Evolutionary conservation across 129 eudicot species (phyloP), one percentile per base, ranked within the genome.

Genomic region (Heracleum sosnowskyi): DNA sequence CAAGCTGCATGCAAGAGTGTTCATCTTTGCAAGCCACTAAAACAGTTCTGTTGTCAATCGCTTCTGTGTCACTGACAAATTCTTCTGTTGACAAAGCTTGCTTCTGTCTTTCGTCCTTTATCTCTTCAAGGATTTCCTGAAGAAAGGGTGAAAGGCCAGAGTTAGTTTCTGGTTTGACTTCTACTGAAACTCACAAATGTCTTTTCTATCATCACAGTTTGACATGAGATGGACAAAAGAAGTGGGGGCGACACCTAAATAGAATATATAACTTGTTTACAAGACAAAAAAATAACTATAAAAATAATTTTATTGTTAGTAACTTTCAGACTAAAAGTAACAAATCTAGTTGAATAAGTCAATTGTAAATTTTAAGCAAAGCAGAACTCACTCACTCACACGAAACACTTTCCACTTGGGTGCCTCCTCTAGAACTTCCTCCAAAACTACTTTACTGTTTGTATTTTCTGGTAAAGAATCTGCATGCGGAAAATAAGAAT

Each of bases 361-460:
- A 13, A 69, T 34, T 18, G 28, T 33, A 62, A 36, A 69, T 34
- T 24, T 39, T 28, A 76, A 36, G 80, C 80, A 79, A 81, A 81
- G 74, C 78, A 64, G 60, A 86, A 89, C 86, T 91, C 93, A 91
- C 97, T 88, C 97, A 95, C 97, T 95, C 97, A 95, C 98, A 88
- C 84, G 97, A 84, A 95, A 95, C 63, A 90, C 94, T 86, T 95
- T 95, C 99, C 99, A 95, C 86, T 95, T 95, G 75, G 99, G 99
- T 76, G 99, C 88, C 86, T 87, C 96, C 83, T 95, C 99, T 86
- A 95, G 84, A 78, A 85, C 84, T 84, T 95, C 99, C 82, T 86
- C 92, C 89, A 95, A 83, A 77, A 86, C 74, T 40, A 86, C 79
- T 31, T 73, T 76, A 74, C 81, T 78, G 79, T 75, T 78, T 75